Conservation (phyloP, 1,284 basidiomycete genomes). For the Ceratobasidium sp. region DNA sequence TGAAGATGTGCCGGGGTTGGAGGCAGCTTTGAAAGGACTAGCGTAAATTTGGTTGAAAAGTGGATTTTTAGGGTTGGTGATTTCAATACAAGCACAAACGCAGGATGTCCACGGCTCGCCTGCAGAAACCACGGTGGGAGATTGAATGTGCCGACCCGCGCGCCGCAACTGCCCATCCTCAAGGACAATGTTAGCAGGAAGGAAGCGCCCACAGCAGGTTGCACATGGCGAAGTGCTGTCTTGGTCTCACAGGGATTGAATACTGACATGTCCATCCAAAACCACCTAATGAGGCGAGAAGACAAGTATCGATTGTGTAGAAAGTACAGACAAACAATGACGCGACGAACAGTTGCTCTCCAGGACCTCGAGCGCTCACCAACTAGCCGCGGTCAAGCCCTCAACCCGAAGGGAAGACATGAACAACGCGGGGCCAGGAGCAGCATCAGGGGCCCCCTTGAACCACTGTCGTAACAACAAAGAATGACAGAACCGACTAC, state of each 20-base stretch:
- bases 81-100: too few relatives aligned
- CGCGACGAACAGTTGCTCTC: not conserved
- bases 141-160: too few relatives aligned
- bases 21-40: conserved; percentile 54
- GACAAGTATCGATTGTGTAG: conserved; percentile 17
- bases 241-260: not conserved
- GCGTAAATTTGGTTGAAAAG: not conserved
- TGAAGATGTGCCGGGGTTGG: conserved; percentile 71
- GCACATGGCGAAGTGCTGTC: too few relatives aligned
- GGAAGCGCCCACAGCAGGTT: too few relatives aligned
- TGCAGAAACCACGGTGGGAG: too few relatives aligned
- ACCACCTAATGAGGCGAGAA: conserved; percentile 6
- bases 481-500: conserved; percentile 36
- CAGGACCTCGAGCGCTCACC: conserved; percentile 40
- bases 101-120: too few relatives aligned
- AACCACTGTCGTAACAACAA: not conserved
- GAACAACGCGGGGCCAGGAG: conserved; percentile 36
- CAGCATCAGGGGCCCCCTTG: conserved; percentile 23
- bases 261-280: not conserved
- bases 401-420: conserved; percentile 39
- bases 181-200: too few relatives aligned
- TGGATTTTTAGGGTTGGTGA: not conserved
- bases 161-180: too few relatives aligned
- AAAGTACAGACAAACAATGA: conserved; percentile 34
- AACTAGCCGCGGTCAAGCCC: conserved; percentile 36